Evolutionary conservation across 352 stramenopile species (phyloP), one percentile per base, ranked within the genome.

Genomic region (Nothophytophthora sp.): DNA sequence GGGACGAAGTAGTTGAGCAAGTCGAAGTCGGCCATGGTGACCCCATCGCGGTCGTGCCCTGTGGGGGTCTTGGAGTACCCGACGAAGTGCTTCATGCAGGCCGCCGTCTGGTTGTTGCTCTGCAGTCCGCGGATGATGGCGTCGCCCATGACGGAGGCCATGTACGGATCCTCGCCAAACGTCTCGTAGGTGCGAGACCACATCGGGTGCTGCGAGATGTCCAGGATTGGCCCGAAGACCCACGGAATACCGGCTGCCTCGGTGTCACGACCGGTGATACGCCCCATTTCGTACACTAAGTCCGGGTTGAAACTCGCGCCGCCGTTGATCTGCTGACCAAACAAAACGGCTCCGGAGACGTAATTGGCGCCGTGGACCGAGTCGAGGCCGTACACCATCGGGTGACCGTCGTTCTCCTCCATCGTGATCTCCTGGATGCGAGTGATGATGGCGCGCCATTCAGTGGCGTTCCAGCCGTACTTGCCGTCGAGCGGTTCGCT

Each of bases 111-210:
- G 40, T 73, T 74, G 50, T 64, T 68, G 41, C 63, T 69, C 53
- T 97, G 88, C n/a, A 97, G 63, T 6, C 88, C 88, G 3, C 72
- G 53, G 19, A 96, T 63, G 37, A 93, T 64, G 1, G 71, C 68
- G n/a, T 70, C 58, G 0, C 68, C 87, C 71, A 97, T 83, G n/a
- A 80, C 59, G 0, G 81, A 73, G 1, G 83, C 87, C 13, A 96
- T 30, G 27, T 86, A 60, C 4, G 86, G 84, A 50, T 97, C 90
- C 70, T 97, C 87, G 11, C 91, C 87, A 70, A 97, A 98, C 15
- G 90, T 97, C 66, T 98, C 92, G 53, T 90, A 97, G 2, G 91
- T 86, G 10, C 91, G 70, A 23, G 78, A 63, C 90, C 90, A 97
- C 23, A 90, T 60, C 3, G 87, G 83, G 47, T 97, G 86, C 39